Evolutionary conservation across 2,329 filamentous ascomycete genomes (phyloP), one percentile per base, ranked within the genome.

Genomic region (Xylariaceae sp.): DNA sequence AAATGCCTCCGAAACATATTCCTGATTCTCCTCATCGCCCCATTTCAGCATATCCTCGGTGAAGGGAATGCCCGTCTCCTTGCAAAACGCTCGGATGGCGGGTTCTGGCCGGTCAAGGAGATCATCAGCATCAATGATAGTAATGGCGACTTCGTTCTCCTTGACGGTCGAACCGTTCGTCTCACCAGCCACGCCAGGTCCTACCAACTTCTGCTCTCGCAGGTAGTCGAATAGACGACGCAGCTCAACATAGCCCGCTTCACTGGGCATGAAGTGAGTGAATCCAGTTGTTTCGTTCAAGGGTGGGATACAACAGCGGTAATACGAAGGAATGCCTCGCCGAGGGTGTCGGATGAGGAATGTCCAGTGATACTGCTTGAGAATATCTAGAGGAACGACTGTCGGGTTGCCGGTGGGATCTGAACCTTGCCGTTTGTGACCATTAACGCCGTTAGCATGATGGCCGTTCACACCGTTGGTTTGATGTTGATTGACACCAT

Each of bases 311-410:
- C 90, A 96, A 80, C 93, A 97, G 62, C 93, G 88, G 79, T 88
- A 96, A 77, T 93, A 97, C 43, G 90, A 96, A 7, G 94, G 94
- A 59, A 97, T 92, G 63, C 89, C 88, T 67, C 84, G 85, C 63
- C 90, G 85, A n/a, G 94, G 94, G 70, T 97, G 91, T 51, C 94
- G 92, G 76, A 99, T 97, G 58, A 97, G 81, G 74, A 99, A 97
- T 18, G 92, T 90, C 75, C 93, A 97, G 72, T 97, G 91, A 74
- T 96, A 97, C 60, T 84, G 79, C 65, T 84, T 81, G 52, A 97
- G 77, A 53, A 90, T 75, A 31, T 84, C 82, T 28, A 82, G 73
- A 2, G 94, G 94, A 46, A 97, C 74, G 22, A 95, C 87, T 1
- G 91, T 96, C 1, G 92, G 93, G 72, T 97, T 97, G 51, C 78